Percentiles rank a stretch among this genome's conserved stretches.
These are phyloP conservation scores for Metschnikowia kofuensis DNA, from an alignment of 805 yeast genomes.

Conservation along the genomic window DNA sequence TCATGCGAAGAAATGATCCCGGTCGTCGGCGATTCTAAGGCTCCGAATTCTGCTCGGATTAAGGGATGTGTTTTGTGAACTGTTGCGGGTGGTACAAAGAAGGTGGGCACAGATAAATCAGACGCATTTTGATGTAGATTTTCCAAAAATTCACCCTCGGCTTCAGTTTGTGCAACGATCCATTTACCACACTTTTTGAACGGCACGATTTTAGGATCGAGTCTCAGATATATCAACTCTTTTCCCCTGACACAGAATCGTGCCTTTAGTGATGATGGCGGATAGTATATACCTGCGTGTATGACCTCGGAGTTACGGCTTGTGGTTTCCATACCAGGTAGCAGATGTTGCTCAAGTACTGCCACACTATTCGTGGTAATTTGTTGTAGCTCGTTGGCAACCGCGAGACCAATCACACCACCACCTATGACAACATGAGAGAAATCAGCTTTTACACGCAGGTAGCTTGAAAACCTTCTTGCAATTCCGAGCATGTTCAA, in stretches of 20 bases:
- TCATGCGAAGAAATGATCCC: conserved; percentile 86
- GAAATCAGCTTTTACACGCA: conserved; percentile 40
- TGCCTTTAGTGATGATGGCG: conserved; percentile 63
- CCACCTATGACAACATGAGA: conserved; percentile 79
- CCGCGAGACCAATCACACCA: conserved; percentile 80
- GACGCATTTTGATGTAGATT: conserved; percentile 49
- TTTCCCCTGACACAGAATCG: conserved; percentile 75
- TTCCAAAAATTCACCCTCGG: conserved; percentile 58
- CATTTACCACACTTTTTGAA: conserved; percentile 72
- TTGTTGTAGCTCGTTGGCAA: conserved; percentile 64
- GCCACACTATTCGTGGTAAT: conserved; percentile 50
- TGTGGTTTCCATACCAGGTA: conserved; percentile 76
- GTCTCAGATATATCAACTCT: conserved; percentile 50
- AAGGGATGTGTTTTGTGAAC: conserved; percentile 60
- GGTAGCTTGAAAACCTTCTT: conserved; percentile 1
- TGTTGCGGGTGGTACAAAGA: conserved; percentile 44
- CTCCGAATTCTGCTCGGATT: conserved; percentile 59
- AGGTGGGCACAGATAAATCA: conserved; percentile 54
- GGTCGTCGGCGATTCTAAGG: conserved; percentile 72
- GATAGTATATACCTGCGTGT: conserved; percentile 88
- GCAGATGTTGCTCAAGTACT: conserved; percentile 64
- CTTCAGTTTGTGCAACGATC: conserved; percentile 77
- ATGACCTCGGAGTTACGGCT: conserved; percentile 91
- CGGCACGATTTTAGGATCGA: conserved; percentile 42
- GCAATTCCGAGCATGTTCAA: too few relatives aligned